Percentiles rank a stretch among this genome's conserved stretches.
Conservation (phyloP, 2,329 filamentous ascomycete species). For the Dactylonectria estremocensis region DNA sequence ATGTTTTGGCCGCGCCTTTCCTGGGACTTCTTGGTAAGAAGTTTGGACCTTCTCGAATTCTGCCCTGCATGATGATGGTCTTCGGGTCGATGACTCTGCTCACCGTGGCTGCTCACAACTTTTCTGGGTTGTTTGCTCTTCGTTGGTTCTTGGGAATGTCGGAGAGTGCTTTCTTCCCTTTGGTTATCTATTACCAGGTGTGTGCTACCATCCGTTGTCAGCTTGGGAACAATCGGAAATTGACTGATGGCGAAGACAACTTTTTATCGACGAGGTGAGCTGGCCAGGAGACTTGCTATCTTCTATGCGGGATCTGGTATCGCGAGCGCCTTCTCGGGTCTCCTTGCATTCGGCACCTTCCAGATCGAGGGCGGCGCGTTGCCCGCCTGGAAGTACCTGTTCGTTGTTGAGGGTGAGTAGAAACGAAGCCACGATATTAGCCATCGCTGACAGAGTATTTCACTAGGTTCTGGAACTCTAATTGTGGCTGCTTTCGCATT, state of each 20-base stretch:
- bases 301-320: slow-evolving; percentile 86
- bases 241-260: slow-evolving; percentile 54
- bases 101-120: slow-evolving; percentile 65
- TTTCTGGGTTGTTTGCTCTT: slow-evolving; percentile 65
- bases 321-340: slow-evolving; percentile 70
- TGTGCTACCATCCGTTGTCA: not conserved
- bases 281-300: slow-evolving; percentile 67
- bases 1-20: slow-evolving; percentile 77
- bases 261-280: slow-evolving; percentile 65
- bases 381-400: slow-evolving; percentile 64
- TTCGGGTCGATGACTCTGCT: slow-evolving; percentile 79
- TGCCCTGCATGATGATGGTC: slow-evolving; percentile 80
- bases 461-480: slow-evolving; percentile 64
- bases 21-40: slow-evolving; percentile 77
- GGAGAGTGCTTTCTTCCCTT: slow-evolving; percentile 70
- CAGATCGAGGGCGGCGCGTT: slow-evolving; percentile 59
- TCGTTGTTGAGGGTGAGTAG: slow-evolving; percentile 66
- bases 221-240: not conserved
- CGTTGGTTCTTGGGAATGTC: slow-evolving; percentile 68
- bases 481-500: slow-evolving; percentile 75
- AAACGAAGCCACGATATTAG: not conserved
- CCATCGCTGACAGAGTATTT: not conserved
- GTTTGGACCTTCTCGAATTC: slow-evolving; percentile 75
- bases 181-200: slow-evolving; percentile 64
- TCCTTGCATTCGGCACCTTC: slow-evolving; percentile 65